A percentile compares a stretch with the other conserved stretches of the same genome.
Evolutionary conservation across 1,139 yeast genomes (phyloP).

Genomic region (Nakaseomyces delphensis): DNA sequence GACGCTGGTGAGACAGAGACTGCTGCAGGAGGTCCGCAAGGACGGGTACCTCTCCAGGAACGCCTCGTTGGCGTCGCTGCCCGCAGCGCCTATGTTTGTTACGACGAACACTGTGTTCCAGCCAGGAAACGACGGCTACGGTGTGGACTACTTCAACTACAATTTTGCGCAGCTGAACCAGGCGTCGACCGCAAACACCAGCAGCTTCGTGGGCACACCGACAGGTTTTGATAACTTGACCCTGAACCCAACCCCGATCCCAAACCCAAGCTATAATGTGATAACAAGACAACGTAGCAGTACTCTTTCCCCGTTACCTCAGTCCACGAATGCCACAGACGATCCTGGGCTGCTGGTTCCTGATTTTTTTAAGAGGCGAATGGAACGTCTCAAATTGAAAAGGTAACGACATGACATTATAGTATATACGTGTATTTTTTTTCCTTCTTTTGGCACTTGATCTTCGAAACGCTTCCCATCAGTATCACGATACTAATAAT

Average conservation of each 20-base stretch:
- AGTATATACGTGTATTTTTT: no score
- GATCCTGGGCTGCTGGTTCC: not conserved
- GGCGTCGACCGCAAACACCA: not conserved
- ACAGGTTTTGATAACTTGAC: not conserved
- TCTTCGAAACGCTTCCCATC: no score
- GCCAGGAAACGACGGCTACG: not conserved
- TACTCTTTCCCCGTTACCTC: constrained; percentile 12
- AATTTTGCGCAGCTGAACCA: constrained; percentile 5
- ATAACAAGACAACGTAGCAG: constrained; percentile 9
- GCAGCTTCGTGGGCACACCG: not conserved
- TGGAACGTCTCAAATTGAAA: constrained; percentile 2
- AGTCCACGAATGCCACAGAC: not conserved
- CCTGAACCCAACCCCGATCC: constrained; percentile 6
- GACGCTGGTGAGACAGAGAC: constrained; percentile 23
- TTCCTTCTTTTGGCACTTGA: no score
- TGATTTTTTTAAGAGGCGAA: constrained; percentile 4
- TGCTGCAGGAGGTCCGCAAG: constrained; percentile 25
- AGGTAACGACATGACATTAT: not conserved
- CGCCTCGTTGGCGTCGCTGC: constrained; percentile 18
- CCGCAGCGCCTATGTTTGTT: constrained; percentile 15
- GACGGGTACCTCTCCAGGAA: constrained; percentile 25
- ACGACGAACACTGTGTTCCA: constrained; percentile 7
- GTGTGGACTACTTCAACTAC: constrained; percentile 5
- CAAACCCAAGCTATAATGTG: constrained; percentile 6
- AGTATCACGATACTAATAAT: no score